A percentile compares a stretch with the other conserved stretches of the same genome.
Evolutionary conservation across 1,284 basidiomycete genomes (phyloP).

Genomic region (Rhodotorula sp.): DNA sequence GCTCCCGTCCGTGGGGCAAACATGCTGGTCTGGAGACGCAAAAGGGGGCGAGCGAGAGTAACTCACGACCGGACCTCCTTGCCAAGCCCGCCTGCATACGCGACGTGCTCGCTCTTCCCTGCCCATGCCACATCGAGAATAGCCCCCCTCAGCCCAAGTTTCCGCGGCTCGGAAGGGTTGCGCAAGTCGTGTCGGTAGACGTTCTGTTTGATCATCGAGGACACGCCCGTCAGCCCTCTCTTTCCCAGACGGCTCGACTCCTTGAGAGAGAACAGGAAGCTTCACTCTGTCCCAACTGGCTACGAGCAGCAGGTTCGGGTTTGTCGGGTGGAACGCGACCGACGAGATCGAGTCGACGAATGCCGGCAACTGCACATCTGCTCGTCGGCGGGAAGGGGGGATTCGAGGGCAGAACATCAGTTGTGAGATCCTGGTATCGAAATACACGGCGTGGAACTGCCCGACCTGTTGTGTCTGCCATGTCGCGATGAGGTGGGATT

Average conservation of each 20-base stretch:
- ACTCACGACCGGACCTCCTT: slow-evolving; percentile 57
- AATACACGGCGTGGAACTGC: not conserved
- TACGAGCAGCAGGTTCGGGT: slow-evolving; percentile 71
- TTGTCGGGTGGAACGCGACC: slow-evolving; percentile 74
- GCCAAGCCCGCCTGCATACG: slow-evolving; percentile 53
- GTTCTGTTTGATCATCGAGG: slow-evolving; percentile 38
- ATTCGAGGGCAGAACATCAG: not conserved
- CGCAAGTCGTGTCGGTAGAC: slow-evolving; percentile 50
- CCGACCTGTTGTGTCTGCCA: slow-evolving; percentile 2
- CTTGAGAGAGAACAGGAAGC: not conserved
- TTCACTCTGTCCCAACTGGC: slow-evolving; percentile 86
- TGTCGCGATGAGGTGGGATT: not conserved
- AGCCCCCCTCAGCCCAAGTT: slow-evolving; percentile 50
- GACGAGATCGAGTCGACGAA: slow-evolving; percentile 82
- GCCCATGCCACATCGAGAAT: slow-evolving; percentile 51
- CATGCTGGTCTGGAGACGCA: too few relatives aligned
- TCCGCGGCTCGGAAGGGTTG: slow-evolving; percentile 48
- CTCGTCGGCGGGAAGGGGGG: too few relatives aligned
- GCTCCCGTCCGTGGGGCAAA: too few relatives aligned
- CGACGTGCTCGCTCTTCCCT: slow-evolving; percentile 23
- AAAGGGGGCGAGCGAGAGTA: not conserved
- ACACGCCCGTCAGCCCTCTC: not conserved
- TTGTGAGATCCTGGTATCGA: too few relatives aligned
- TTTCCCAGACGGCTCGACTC: not conserved
- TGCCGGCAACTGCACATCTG: slow-evolving; percentile 53